Evolutionary conservation across 129 eudicot species (phyloP).

Genomic region (Logfia minima): DNA sequence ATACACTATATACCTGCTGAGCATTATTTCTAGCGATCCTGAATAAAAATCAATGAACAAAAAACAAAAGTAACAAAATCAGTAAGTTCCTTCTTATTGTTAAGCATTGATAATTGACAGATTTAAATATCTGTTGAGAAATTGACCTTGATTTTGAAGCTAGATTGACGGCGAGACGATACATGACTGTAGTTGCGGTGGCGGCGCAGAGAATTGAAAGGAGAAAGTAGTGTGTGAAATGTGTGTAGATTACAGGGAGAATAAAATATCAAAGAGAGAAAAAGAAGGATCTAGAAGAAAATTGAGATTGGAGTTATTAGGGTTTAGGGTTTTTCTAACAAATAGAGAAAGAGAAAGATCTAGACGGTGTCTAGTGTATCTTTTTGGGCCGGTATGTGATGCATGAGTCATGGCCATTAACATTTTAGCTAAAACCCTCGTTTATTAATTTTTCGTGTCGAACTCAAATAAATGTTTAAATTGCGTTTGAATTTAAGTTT

Average conservation of each 20-base stretch:
- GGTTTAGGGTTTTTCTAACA: conserved; percentile 61
- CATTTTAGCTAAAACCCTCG: too few species aligned
- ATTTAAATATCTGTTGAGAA: background rate
- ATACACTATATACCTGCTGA: conserved; percentile 33
- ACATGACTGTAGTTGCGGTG: conserved; percentile 35
- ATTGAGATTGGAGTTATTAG: conserved; percentile 20
- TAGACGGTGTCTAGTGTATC: conserved; percentile 20
- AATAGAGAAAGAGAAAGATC: background rate
- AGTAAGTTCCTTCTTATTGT: background rate
- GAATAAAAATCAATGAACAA: background rate
- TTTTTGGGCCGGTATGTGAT: conserved; percentile 9
- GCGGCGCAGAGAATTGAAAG: background rate
- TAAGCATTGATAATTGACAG: background rate
- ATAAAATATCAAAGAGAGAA: background rate
- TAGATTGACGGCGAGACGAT: conserved; percentile 56
- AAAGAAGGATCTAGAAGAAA: conserved; percentile 51
- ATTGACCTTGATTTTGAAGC: conserved; percentile 51
- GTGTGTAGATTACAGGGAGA: background rate
- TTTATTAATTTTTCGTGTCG: too few species aligned
- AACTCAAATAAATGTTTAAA: too few species aligned
- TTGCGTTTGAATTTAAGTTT: too few species aligned
- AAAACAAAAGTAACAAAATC: background rate
- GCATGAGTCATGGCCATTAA: background rate
- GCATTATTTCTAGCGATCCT: conserved; percentile 44
- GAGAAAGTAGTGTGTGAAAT: conserved; percentile 15